Evolutionary conservation across 441 rosid genomes (phyloP).

Genomic region (Adansonia rubrostipa): DNA sequence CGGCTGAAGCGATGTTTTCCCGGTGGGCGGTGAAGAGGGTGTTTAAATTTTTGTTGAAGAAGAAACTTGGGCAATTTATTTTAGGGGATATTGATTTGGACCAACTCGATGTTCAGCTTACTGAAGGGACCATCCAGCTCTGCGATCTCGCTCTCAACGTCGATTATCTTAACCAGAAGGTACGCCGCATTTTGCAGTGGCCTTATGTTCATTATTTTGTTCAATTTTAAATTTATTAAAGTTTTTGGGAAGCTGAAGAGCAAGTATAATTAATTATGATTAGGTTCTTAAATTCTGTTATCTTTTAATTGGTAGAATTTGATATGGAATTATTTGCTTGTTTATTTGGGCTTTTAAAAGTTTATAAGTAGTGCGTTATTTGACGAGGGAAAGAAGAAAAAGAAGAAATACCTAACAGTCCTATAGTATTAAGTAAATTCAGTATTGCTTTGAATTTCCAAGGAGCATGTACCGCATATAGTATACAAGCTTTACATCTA

Average conservation of each 20-base stretch:
- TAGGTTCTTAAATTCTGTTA: not conserved
- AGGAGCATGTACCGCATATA: not conserved
- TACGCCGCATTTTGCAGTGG: slow-evolving; percentile 16
- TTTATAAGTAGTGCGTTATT: not conserved
- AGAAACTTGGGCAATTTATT: slow-evolving; percentile 84
- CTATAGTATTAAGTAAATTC: not conserved
- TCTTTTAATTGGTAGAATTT: slow-evolving; percentile 3
- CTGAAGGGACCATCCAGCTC: slow-evolving; percentile 78
- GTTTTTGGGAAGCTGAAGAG: not conserved
- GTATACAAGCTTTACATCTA: not conserved
- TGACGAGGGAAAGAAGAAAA: not conserved
- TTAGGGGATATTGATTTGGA: slow-evolving; percentile 91
- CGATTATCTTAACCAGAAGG: slow-evolving; percentile 83
- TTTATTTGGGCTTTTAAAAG: not conserved
- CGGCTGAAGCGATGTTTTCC: slow-evolving; percentile 80
- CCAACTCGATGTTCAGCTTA: slow-evolving; percentile 94
- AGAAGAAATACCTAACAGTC: not conserved
- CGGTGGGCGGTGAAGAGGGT: slow-evolving; percentile 93
- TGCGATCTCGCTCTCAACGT: slow-evolving; percentile 87
- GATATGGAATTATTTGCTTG: not conserved
- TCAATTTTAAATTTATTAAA: not conserved
- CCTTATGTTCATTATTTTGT: no score
- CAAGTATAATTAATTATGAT: not conserved
- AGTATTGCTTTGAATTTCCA: not conserved
- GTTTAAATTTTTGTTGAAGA: slow-evolving; percentile 84